Conservation (phyloP, 495 filamentous ascomycete species). For the Friedmanniomyces simplex region DNA sequence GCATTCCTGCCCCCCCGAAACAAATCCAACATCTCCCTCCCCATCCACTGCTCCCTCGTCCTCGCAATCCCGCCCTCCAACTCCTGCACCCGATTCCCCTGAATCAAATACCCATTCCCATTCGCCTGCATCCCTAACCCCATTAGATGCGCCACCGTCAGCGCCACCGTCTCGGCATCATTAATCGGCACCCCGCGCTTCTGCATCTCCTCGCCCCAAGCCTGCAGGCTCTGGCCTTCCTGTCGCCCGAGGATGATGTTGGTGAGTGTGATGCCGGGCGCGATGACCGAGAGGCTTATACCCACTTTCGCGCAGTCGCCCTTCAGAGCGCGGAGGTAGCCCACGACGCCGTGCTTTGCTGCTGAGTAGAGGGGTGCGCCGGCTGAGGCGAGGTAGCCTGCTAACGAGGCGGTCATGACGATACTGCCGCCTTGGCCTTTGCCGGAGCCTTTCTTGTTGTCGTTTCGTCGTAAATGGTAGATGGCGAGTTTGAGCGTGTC, state of each 20-base stretch:
- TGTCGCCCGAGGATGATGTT: conserved; percentile 20
- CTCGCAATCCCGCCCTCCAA: conserved; percentile 29
- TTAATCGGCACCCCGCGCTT: conserved; percentile 27
- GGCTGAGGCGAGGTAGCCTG: conserved; percentile 28
- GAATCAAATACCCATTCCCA: conserved; percentile 27
- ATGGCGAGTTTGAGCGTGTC: conserved; percentile 28
- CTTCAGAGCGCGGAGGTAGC: conserved; percentile 30
- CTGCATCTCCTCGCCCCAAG: conserved; percentile 24
- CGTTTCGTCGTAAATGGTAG: conserved; percentile 27
- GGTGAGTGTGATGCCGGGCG: conserved; percentile 30
- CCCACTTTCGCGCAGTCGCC: conserved; percentile 24
- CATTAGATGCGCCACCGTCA: conserved; percentile 27
- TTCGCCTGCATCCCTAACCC: conserved; percentile 25
- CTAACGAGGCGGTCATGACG: conserved; percentile 26
- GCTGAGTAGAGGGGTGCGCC: conserved; percentile 29
- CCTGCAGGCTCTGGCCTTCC: conserved; percentile 11
- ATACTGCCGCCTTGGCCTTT: conserved; percentile 24
- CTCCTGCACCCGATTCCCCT: conserved; percentile 25
- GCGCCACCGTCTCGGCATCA: conserved; percentile 25
- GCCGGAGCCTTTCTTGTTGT: conserved; percentile 10
- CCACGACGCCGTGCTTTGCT: conserved; percentile 30
- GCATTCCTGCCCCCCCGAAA: conserved; percentile 27
- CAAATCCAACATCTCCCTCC: conserved; percentile 31
- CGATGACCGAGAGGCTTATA: conserved; percentile 27
- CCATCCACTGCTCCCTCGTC: conserved; percentile 29